Base-by-base conservation (phyloP, 345 rosid genomes). In the Populus alba region DNA sequence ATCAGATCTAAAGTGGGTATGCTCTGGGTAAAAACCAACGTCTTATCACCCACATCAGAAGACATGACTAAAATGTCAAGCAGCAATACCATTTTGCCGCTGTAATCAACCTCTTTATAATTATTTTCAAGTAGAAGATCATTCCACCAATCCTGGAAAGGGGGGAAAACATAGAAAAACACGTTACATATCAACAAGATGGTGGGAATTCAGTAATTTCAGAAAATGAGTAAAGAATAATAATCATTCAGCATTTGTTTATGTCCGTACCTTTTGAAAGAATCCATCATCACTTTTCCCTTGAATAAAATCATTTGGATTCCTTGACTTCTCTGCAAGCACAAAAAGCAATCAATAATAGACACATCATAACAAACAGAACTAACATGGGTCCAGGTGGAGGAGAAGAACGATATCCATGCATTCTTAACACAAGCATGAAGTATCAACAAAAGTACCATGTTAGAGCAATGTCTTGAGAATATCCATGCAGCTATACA, bases 81-180 rank as follows among this genome's bases (percentile, higher is more conserved):
- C 85, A 94, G 91, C 88, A 97, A 85, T 78, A 97, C 98, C 98
- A 97, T 94, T 89, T 97, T 97, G 74, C 99, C 99, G 75, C 99
- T 92, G 81, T 90, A 91, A 75, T 85, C 87, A 38, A 86, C 81
- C 80, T 89, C 92, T 84, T 85, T 91, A 80, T 86, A 97, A 83
- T 87, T 91, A 80, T 88, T 88, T 78, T 88, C 90, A 66, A 75
- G 87, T 80, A 97, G 92, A 85, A 97, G 92, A 86, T 94, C 98
- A 80, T 89, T 91, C 97, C 99, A 97, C 99, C 99, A 94, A 84
- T 85, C 94, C 99, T 97, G 85, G 57, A 49, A 78, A 77, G 63
- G 73, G 15, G 80, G n/a, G 63, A 78, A 2, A 66, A 70, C 1
- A 17, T 0, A 12, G 16, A 22, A 20, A 61, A 67, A 75, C 39